Evolutionary conservation across 768 basidiomycete species (phyloP).

Genomic region (Terana coerulea): DNA sequence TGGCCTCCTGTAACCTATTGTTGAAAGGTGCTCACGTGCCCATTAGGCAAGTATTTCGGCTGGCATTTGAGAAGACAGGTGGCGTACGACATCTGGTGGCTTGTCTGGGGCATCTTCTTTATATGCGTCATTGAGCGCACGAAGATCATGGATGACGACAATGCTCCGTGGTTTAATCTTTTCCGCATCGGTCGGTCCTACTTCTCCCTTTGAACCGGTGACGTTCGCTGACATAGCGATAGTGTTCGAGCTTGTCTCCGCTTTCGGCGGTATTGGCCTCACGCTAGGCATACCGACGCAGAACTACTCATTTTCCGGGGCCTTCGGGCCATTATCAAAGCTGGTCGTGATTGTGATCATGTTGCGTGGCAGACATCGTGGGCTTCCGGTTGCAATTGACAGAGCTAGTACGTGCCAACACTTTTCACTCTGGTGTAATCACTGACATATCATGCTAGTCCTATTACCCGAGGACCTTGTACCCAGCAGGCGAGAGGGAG

Average conservation of each 20-base stretch:
- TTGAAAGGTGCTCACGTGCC: too few species aligned
- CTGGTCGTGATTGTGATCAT: conserved; percentile 70
- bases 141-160: conserved; percentile 48
- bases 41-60: conserved; percentile 38
- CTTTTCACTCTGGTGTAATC: background rate
- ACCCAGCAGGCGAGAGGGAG: background rate
- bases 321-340: conserved; percentile 63
- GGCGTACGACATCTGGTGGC: conserved; percentile 77
- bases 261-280: conserved; percentile 67
- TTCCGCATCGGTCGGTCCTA: conserved; percentile 34
- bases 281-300: conserved; percentile 59
- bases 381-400: conserved; percentile 65
- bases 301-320: conserved; percentile 62
- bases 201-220: background rate
- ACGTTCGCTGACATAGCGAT: background rate
- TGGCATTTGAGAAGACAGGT: conserved; percentile 69
- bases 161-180: conserved; percentile 57
- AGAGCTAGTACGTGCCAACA: conserved; percentile 44
- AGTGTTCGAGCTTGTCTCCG: conserved; percentile 64
- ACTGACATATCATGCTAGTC: conserved; percentile 6
- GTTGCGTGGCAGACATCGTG: conserved; percentile 75
- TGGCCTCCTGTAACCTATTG: background rate
- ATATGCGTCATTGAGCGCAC: conserved; percentile 69
- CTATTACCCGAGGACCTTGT: conserved; percentile 18
- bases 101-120: conserved; percentile 67